Percentiles rank a stretch among this genome's conserved stretches.
These are phyloP conservation scores for Fragosphaeria purpurea DNA, from an alignment of 2,329 filamentous ascomycete genomes.

Conservation along the genomic window DNA sequence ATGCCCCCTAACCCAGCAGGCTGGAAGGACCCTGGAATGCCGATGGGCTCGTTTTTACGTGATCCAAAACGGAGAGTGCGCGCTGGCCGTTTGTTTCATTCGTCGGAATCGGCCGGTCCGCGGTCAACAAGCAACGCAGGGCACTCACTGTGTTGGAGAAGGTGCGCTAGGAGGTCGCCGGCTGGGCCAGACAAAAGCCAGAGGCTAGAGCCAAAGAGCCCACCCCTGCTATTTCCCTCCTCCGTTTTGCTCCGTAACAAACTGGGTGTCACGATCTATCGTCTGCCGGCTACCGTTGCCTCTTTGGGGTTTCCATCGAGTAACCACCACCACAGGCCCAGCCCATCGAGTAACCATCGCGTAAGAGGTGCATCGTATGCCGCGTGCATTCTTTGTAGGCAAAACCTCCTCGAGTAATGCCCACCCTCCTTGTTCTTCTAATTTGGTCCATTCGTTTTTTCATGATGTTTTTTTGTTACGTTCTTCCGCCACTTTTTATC, in stretches of 20 bases:
- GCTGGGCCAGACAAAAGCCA: not conserved
- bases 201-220: not conserved
- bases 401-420: no score
- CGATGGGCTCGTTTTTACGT: no score
- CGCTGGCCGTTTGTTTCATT: not conserved
- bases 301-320: constrained; percentile 32
- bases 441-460: not conserved
- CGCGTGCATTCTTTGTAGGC: no score
- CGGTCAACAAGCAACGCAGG: no score
- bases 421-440: constrained; percentile 1
- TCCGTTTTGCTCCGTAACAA: not conserved
- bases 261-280: no score
- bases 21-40: no score
- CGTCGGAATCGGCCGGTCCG: no score
- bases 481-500: no score
- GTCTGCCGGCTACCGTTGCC: constrained; percentile 1
- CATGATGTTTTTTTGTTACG: no score
- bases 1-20: no score
- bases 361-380: constrained; percentile 9
- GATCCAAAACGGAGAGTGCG: no score
- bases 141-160: not conserved
- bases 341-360: constrained; percentile 28
- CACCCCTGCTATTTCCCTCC: no score
- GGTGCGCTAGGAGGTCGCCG: constrained; percentile 6
- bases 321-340: constrained; percentile 18